Evolutionary conservation across 2,329 filamentous ascomycete genomes (phyloP).

Genomic region (Hypoxylon sp.): DNA sequence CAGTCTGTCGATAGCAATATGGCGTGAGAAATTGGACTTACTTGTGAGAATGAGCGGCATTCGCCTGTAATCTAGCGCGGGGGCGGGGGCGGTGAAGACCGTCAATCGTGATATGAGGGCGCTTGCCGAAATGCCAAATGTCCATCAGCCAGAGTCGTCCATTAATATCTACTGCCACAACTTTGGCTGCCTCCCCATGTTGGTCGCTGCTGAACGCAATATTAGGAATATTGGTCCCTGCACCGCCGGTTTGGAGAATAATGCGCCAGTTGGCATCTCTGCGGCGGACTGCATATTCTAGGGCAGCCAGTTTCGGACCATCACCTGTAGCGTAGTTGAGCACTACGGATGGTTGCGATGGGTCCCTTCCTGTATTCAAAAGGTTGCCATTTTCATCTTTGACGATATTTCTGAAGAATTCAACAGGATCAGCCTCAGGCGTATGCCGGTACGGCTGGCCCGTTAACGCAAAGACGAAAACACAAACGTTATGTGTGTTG

Average conservation of each 20-base stretch:
- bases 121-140: slow-evolving; percentile 60
- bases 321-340: not conserved
- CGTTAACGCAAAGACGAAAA: slow-evolving; percentile 53
- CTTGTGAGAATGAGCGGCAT: slow-evolving; percentile 20
- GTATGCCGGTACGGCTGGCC: slow-evolving; percentile 24
- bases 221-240: slow-evolving; percentile 64
- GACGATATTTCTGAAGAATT: slow-evolving; percentile 42
- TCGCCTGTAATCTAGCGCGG: not conserved
- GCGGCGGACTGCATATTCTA: slow-evolving; percentile 55
- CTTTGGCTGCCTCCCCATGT: slow-evolving; percentile 61
- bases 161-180: slow-evolving; percentile 65
- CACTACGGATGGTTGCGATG: not conserved
- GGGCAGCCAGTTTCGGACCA: slow-evolving; percentile 34
- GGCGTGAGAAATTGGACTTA: slow-evolving; percentile 15
- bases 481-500: slow-evolving; percentile 66
- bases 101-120: slow-evolving; percentile 35
- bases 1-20: slow-evolving; percentile 28
- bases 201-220: slow-evolving; percentile 63
- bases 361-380: slow-evolving; percentile 2
- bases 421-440: slow-evolving; percentile 19
- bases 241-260: slow-evolving; percentile 56
- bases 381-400: slow-evolving; percentile 40
- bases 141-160: slow-evolving; percentile 64
- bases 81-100: slow-evolving; percentile 34
- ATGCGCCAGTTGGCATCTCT: slow-evolving; percentile 65